Conservation (phyloP, 768 basidiomycete genomes). For the Hydnomerulius pinastri region DNA sequence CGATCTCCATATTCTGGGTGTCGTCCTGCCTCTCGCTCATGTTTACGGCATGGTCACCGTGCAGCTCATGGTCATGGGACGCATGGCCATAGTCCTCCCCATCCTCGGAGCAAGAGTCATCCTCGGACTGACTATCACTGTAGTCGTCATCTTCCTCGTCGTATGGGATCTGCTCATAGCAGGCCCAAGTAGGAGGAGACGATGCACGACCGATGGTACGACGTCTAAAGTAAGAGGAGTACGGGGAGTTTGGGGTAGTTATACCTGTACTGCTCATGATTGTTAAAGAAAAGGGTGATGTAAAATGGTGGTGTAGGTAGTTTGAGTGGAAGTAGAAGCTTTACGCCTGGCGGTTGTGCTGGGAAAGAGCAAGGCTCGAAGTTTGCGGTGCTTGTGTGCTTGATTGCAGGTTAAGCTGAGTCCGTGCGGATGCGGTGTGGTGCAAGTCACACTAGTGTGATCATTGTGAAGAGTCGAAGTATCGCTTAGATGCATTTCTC, state of each 20-base stretch:
- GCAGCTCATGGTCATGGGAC: slow-evolving; percentile 28
- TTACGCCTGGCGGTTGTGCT: too few relatives aligned
- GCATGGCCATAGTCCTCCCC: slow-evolving; percentile 58
- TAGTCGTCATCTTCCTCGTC: slow-evolving; percentile 59
- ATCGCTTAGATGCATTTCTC: neutral
- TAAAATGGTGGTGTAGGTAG: neutral
- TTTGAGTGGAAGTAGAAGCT: too few relatives aligned
- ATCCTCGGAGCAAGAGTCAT: slow-evolving; percentile 71
- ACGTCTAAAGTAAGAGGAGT: slow-evolving; percentile 49
- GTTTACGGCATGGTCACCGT: slow-evolving; percentile 30
- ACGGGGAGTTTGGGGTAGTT: slow-evolving; percentile 24
- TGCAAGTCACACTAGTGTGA: slow-evolving; percentile 15
- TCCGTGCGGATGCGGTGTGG: slow-evolving; percentile 10
- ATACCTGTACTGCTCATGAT: slow-evolving; percentile 29
- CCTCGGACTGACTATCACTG: slow-evolving; percentile 56
- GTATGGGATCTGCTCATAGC: slow-evolving; percentile 86
- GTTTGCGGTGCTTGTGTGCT: too few relatives aligned
- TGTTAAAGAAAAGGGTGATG: neutral
- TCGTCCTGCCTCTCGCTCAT: slow-evolving; percentile 38
- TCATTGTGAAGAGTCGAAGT: slow-evolving; percentile 16
- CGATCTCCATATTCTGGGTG: slow-evolving; percentile 61
- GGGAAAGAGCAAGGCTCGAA: too few relatives aligned
- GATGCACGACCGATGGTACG: slow-evolving; percentile 79
- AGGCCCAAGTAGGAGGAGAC: slow-evolving; percentile 85
- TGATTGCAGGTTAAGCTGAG: neutral